Base-by-base conservation (phyloP, 2,329 filamentous ascomycete species). In the Beauveria australis region DNA sequence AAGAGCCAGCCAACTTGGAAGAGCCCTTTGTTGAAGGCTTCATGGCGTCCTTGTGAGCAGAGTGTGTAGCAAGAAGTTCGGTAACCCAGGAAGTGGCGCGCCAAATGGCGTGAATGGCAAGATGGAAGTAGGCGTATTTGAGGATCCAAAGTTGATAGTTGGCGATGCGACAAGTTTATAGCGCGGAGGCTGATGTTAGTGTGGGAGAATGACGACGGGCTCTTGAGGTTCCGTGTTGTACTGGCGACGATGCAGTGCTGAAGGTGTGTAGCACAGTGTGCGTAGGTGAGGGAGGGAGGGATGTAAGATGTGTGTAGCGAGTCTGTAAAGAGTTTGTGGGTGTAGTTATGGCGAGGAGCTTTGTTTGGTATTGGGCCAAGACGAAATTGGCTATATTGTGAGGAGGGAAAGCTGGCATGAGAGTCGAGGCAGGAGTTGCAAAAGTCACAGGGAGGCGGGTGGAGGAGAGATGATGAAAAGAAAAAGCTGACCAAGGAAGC, bases 391-490 rank as follows among this genome's bases (percentile, higher is more conserved):
- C 26, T 24, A 44, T 37, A 28, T 18, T 19, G 41, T 18, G 26
- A 30, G 43, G 51, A 19, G 33, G 16, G 30, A 49, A n/a, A 55
- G 22, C 22, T 46, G 24, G 47, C 47, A 28, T 10, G 46, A 56
- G 33, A 56, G 48, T 56, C 56, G 47, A 59, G 47, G 44, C 56
- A 59, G 33, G 24, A 44, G 22, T 37, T 14, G 41, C 14, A 28
- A 2, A 28, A 19, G 33, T 33, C 19, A 26, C 33, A 52, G 47
- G 14, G 30, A 26, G 47, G 47, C 8, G 53, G 43, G 43, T 30
- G 41, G 40, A 37, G 40, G 44, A 33, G 51, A 59, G 49, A 58
- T 44, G 60, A 56, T 55, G 48, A 63, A 59, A 61, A 28, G 47
- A 57, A 48, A 44, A 18, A 18, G 52, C 14, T 14, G 26, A 37